These are phyloP conservation scores for Amanita exitialis DNA, from an alignment of 768 basidiomycete genomes.

Conservation along the genomic window DNA sequence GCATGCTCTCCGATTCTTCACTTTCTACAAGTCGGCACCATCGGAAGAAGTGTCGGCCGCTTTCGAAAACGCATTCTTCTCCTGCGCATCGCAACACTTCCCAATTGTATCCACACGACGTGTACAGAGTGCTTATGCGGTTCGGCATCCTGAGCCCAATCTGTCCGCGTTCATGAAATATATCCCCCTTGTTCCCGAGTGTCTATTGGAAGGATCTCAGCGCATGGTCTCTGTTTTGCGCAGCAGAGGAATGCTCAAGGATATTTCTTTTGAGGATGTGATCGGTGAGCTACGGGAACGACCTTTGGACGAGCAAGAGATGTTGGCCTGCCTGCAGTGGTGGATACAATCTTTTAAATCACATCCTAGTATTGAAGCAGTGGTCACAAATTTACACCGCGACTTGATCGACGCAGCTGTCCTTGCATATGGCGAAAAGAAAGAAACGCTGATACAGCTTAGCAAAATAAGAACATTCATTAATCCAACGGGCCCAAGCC, in stretches of 20 bases:
- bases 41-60: conserved; percentile 63
- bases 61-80: conserved; percentile 75
- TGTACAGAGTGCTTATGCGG: conserved; percentile 49
- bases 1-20: conserved; percentile 84
- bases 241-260: conserved; percentile 52
- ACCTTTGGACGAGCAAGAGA: conserved; percentile 63
- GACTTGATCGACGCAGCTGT: conserved; percentile 69
- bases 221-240: conserved; percentile 54
- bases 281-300: conserved; percentile 62
- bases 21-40: conserved; percentile 82
- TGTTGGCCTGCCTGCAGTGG: conserved; percentile 82
- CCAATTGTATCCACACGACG: conserved; percentile 72
- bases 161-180: conserved; percentile 70
- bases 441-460: conserved; percentile 57
- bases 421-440: conserved; percentile 30
- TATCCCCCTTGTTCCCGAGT: conserved; percentile 63
- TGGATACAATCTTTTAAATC: conserved; percentile 44
- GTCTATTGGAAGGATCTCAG: conserved; percentile 45
- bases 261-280: conserved; percentile 77
- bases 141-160: conserved; percentile 65
- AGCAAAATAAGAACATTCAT: conserved; percentile 63
- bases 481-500: conserved; percentile 45
- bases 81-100: conserved; percentile 43
- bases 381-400: conserved; percentile 35
- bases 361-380: conserved; percentile 20